These are phyloP conservation scores for Paralagenidium karlingii DNA, from an alignment of 352 stramenopile species.

Conservation along the genomic window DNA sequence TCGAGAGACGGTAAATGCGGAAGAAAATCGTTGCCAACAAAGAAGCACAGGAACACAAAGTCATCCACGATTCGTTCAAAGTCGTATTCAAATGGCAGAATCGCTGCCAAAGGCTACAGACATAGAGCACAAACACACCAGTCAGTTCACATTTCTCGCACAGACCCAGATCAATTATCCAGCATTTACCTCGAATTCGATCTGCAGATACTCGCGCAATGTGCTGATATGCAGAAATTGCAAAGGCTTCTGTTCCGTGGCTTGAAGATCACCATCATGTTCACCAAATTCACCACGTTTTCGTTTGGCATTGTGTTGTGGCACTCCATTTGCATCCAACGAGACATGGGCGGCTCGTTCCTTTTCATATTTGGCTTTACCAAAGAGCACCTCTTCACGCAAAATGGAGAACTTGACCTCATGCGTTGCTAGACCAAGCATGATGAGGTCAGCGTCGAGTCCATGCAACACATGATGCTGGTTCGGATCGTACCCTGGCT, in stretches of 20 bases:
- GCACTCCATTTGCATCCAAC: conserved; percentile 61
- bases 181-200: conserved; percentile 81
- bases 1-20: conserved; percentile 96
- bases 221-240: conserved; percentile 91
- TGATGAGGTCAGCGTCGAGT: conserved; percentile 99
- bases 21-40: conserved; percentile 99
- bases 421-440: conserved; percentile 97
- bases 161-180: not conserved
- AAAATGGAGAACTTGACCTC: conserved; percentile 98
- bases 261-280: conserved; percentile 60
- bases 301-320: conserved; percentile 32
- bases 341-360: conserved; percentile 51
- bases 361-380: conserved; percentile 68
- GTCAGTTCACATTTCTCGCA: too few relatives aligned
- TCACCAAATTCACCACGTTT: conserved; percentile 78
- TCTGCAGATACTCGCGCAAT: conserved; percentile 88
- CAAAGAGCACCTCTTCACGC: conserved; percentile 88
- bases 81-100: conserved; percentile 90
- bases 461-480: conserved; percentile 96
- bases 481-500: conserved; percentile 96
- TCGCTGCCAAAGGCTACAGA: conserved; percentile 28
- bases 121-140: not conserved
- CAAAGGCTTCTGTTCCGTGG: conserved; percentile 84
- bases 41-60: conserved; percentile 99
- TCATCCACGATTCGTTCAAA: conserved; percentile 98